A percentile compares a stretch with the other conserved stretches of the same genome.
Evolutionary conservation across 2,329 filamentous ascomycete genomes (phyloP).

Genomic region (Colletotrichum tropicale): DNA sequence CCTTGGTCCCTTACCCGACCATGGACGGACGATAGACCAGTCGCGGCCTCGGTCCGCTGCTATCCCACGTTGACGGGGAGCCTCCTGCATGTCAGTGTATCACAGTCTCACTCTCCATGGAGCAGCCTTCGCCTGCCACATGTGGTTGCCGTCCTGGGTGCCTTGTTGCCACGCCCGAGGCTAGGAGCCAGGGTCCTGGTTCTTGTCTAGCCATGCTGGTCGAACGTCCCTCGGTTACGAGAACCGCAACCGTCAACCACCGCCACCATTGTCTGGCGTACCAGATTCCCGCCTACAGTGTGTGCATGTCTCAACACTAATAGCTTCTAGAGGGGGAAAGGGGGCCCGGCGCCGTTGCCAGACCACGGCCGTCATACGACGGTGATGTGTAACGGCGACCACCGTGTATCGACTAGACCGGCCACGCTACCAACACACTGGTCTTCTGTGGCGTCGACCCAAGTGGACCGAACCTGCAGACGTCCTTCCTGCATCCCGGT

Average conservation of each 20-base stretch:
- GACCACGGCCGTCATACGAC: neutral
- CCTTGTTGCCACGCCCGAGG: neutral
- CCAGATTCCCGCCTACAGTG: neutral
- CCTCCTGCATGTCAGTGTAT: slow-evolving; percentile 15
- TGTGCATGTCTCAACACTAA: neutral
- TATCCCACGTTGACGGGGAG: slow-evolving; percentile 8
- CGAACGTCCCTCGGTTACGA: neutral
- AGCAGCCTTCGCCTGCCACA: slow-evolving; percentile 3
- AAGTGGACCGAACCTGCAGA: slow-evolving; percentile 9
- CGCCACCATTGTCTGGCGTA: neutral
- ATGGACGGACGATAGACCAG: neutral
- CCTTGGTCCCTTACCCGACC: slow-evolving; percentile 4
- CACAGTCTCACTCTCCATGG: neutral
- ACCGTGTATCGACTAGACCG: neutral
- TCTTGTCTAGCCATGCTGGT: neutral
- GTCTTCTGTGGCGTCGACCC: slow-evolving; percentile 10
- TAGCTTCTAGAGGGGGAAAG: neutral
- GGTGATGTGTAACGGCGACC: neutral
- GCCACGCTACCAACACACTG: neutral
- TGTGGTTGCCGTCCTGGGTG: neutral
- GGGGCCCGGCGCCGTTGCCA: neutral
- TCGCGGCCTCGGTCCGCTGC: slow-evolving; percentile 1
- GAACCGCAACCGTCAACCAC: neutral
- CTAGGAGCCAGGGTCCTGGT: neutral
- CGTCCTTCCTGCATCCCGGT: neutral